phyloP scores from a whole-genome alignment of 2,329 filamentous ascomycete genomes.

The Didymella pomorum region DNA sequence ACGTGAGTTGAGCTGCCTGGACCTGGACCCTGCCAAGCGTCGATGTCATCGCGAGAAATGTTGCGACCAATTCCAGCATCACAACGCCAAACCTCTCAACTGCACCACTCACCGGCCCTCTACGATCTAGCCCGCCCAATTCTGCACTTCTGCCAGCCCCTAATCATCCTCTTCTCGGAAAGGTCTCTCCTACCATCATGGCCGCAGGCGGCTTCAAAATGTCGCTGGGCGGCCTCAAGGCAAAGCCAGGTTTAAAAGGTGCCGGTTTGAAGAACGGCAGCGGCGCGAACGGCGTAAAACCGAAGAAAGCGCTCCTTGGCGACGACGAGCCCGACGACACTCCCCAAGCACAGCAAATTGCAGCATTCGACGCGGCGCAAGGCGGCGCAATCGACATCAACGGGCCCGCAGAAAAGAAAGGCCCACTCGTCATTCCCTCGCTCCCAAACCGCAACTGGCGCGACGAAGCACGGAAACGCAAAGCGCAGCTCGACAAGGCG shows the following conservation, averaged over 20 bases:
- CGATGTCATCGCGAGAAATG: constrained; percentile 21
- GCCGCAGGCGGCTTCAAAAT: constrained; percentile 49
- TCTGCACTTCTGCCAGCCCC: neutral
- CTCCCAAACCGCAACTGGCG: constrained; percentile 70
- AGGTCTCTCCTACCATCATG: constrained; percentile 38
- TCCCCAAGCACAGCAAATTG: constrained; percentile 54
- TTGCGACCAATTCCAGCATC: neutral
- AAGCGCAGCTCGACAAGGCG: constrained; percentile 65
- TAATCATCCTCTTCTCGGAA: neutral
- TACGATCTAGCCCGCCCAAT: neutral
- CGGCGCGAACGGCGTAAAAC: constrained; percentile 33
- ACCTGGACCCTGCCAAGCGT: constrained; percentile 22
- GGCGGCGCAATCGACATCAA: constrained; percentile 57
- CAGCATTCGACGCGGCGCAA: constrained; percentile 62
- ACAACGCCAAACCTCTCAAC: constrained; percentile 1
- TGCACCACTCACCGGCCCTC: neutral
- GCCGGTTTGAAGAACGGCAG: constrained; percentile 6
- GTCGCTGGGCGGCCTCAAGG: constrained; percentile 43
- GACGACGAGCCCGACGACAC: constrained; percentile 44
- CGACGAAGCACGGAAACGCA: constrained; percentile 58
- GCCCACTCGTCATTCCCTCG: constrained; percentile 64
- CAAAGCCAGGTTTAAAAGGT: constrained; percentile 37
- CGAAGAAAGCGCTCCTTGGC: constrained; percentile 38
- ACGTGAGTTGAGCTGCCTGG: constrained; percentile 14
- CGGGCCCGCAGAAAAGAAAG: constrained; percentile 51